Conservation (phyloP, 768 basidiomycete species). For the Tricholoma bakamatsutake region DNA sequence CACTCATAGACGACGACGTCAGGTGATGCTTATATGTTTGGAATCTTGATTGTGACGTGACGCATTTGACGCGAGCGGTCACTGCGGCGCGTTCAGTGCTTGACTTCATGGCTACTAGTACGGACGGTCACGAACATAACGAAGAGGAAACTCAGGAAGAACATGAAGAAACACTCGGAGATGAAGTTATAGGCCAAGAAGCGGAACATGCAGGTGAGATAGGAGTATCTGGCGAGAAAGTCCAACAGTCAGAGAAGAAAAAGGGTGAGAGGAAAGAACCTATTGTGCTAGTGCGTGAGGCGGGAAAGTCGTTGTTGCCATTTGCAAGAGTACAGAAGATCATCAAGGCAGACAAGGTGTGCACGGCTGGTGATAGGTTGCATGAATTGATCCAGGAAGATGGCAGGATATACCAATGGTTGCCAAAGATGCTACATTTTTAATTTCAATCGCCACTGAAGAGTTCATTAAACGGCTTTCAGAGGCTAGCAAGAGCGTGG, state of each 20-base stretch:
- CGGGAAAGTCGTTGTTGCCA: constrained; percentile 71
- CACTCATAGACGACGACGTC: too few relatives aligned
- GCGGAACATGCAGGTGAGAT: constrained; percentile 2
- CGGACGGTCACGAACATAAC: neutral
- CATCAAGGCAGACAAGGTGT: constrained; percentile 79
- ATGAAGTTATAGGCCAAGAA: neutral
- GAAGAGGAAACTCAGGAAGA: constrained; percentile 3
- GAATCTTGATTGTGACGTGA: constrained; percentile 3
- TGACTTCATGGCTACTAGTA: too few relatives aligned
- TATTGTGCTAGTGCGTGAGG: constrained; percentile 22
- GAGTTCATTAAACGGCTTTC: constrained; percentile 77
- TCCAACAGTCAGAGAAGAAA: constrained; percentile 18
- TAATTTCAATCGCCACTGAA: constrained; percentile 82
- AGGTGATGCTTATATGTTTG: too few relatives aligned
- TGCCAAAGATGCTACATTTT: constrained; percentile 70
- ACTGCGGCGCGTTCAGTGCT: neutral
- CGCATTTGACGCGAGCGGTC: constrained; percentile 11
- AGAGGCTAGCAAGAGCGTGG: constrained; percentile 64
- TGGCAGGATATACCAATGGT: constrained; percentile 69
- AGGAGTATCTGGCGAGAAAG: neutral
- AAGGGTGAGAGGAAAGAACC: constrained; percentile 24
- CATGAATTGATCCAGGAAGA: neutral
- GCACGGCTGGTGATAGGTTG: constrained; percentile 7
- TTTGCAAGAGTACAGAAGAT: constrained; percentile 78
- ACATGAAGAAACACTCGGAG: neutral